These are phyloP conservation scores for Lolium perenne DNA, from an alignment of 176 grass and related monocot species.

Conservation along the genomic window DNA sequence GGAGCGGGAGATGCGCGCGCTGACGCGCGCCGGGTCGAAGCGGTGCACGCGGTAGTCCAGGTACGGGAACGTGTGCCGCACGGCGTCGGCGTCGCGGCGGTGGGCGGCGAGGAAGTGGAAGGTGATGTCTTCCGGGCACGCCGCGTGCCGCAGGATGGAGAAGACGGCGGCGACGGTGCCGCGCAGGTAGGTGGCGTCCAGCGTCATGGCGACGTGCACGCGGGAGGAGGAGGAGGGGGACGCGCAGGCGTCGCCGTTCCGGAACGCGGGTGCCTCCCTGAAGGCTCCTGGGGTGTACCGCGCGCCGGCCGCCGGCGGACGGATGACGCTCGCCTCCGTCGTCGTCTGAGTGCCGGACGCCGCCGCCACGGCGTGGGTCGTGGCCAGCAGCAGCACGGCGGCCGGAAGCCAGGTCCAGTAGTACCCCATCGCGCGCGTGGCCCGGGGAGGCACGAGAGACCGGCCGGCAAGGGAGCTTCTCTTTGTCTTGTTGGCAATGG, in stretches of 20 bases:
- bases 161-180: slow-evolving; percentile 85
- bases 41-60: slow-evolving; percentile 62
- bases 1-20: slow-evolving; percentile 76
- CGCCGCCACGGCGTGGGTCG: not conserved
- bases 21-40: slow-evolving; percentile 75
- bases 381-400: not conserved
- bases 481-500: not conserved
- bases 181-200: slow-evolving; percentile 90
- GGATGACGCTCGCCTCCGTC: not conserved
- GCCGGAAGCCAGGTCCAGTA: not conserved
- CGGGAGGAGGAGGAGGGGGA: not conserved
- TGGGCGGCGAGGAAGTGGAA: slow-evolving; percentile 76
- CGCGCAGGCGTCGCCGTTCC: slow-evolving; percentile 64
- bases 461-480: too few relatives aligned
- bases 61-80: slow-evolving; percentile 75
- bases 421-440: not conserved
- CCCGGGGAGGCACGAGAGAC: too few relatives aligned
- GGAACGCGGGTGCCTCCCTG: slow-evolving; percentile 70
- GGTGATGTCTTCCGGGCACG: slow-evolving; percentile 74
- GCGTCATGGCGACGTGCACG: slow-evolving; percentile 87
- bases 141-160: slow-evolving; percentile 91
- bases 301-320: not conserved
- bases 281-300: slow-evolving; percentile 1
- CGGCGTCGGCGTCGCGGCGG: slow-evolving; percentile 3
- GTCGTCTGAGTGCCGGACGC: not conserved